Percentiles rank a stretch among this genome's conserved stretches.
These are phyloP conservation scores for Aspergillus nidulans DNA, from an alignment of 495 filamentous ascomycete species.

Conservation along the genomic window DNA sequence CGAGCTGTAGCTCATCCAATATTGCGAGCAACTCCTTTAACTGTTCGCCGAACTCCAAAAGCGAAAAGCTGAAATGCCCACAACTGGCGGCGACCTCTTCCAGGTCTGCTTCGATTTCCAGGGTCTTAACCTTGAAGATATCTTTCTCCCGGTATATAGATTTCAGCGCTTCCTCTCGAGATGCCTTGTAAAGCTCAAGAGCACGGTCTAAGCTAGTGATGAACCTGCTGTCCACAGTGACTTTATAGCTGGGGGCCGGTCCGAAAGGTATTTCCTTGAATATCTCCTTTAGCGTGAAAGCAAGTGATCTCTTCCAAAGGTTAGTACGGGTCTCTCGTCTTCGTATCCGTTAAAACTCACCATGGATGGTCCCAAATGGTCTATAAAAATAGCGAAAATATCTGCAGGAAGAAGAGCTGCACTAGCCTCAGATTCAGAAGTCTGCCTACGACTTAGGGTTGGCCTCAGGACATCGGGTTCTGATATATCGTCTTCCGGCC, in stretches of 20 bases:
- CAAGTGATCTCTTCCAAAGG: conserved; percentile 65
- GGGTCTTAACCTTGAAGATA: conserved; percentile 55
- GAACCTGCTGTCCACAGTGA: conserved; percentile 74
- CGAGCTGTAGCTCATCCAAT: conserved; percentile 74
- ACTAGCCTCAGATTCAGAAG: conserved; percentile 12
- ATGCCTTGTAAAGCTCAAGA: conserved; percentile 67
- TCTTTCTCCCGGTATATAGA: conserved; percentile 75
- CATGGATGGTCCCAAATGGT: conserved; percentile 86
- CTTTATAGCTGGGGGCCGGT: conserved; percentile 54
- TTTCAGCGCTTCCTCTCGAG: conserved; percentile 69
- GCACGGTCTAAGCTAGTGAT: conserved; percentile 73
- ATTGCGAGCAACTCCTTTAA: conserved; percentile 77
- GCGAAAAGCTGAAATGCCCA: conserved; percentile 86
- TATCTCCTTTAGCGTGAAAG: conserved; percentile 82
- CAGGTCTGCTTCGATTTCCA: conserved; percentile 82
- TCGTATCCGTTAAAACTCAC: conserved; percentile 28
- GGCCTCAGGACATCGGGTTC: conserved; percentile 28
- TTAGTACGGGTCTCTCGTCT: conserved; percentile 16
- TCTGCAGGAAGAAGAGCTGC: conserved; percentile 55
- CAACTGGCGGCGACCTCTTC: conserved; percentile 96
- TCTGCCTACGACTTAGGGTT: conserved; percentile 14
- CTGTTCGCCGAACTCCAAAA: conserved; percentile 86
- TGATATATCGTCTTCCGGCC: conserved; percentile 55
- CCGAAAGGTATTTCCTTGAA: conserved; percentile 84
- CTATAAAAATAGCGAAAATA: conserved; percentile 85